A percentile compares a stretch with the other conserved stretches of the same genome.
phyloP scores from a whole-genome alignment of 257 asterid species.

The Salvia hispanica region DNA sequence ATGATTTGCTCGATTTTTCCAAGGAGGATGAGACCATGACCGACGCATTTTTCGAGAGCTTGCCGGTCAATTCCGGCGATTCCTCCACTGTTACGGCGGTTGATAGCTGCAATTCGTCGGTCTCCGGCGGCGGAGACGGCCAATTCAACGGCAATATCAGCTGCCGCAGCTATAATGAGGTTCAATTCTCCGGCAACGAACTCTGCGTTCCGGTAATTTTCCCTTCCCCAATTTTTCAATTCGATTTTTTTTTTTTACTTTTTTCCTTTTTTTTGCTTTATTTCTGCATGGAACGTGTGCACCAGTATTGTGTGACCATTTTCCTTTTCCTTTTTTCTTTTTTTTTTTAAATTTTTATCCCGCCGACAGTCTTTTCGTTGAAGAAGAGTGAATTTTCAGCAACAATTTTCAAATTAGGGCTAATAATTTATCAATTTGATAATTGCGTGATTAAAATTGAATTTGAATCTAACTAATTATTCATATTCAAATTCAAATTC shows the following conservation, averaged over 20 bases:
- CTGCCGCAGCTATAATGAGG: slow-evolving; percentile 77
- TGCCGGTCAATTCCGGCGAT: slow-evolving; percentile 61
- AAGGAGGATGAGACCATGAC: slow-evolving; percentile 83
- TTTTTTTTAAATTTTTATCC: neutral
- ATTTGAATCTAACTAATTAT: slow-evolving; percentile 8
- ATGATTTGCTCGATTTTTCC: slow-evolving; percentile 86
- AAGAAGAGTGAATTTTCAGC: slow-evolving; percentile 26
- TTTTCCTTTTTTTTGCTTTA: neutral
- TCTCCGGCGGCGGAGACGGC: slow-evolving; percentile 63
- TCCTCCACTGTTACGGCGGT: slow-evolving; percentile 76
- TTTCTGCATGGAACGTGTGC: slow-evolving; percentile 48
- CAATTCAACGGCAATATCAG: slow-evolving; percentile 70
- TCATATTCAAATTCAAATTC: neutral
- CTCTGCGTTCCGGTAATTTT: slow-evolving; percentile 87
- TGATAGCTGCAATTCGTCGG: slow-evolving; percentile 82
- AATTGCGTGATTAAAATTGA: neutral
- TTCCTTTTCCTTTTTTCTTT: neutral
- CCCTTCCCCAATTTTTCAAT: neutral
- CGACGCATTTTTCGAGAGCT: slow-evolving; percentile 70
- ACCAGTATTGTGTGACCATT: slow-evolving; percentile 22
- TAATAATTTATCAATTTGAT: neutral
- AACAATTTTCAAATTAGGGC: neutral
- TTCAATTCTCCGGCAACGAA: slow-evolving; percentile 74
- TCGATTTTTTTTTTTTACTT: neutral
- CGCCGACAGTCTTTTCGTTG: slow-evolving; percentile 41